phyloP scores from a whole-genome alignment of 2,329 filamentous ascomycete species.

The Monosporascus sp. region DNA sequence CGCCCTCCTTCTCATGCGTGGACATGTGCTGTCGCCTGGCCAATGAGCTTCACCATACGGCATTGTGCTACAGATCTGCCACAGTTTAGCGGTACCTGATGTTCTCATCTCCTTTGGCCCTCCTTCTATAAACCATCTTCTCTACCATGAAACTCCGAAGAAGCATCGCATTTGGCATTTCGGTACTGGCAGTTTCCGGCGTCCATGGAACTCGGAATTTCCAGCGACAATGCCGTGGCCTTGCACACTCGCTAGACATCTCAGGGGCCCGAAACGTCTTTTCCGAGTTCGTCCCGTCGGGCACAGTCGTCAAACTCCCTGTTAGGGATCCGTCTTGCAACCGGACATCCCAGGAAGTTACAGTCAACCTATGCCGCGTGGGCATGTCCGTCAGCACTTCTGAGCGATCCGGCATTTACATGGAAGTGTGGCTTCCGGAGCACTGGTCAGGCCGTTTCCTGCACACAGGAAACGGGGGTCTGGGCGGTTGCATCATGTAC shows the following conservation, averaged over 20 bases:
- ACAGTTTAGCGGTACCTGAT: no score
- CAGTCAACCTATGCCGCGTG: slow-evolving; percentile 22
- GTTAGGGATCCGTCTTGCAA: slow-evolving; percentile 24
- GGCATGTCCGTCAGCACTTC: slow-evolving; percentile 23
- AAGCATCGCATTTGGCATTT: background rate
- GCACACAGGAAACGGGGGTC: slow-evolving; percentile 21
- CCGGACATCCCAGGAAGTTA: slow-evolving; percentile 7
- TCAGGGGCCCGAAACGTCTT: background rate
- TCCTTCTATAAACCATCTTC: no score
- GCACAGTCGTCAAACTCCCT: slow-evolving; percentile 1
- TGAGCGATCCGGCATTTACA: slow-evolving; percentile 33
- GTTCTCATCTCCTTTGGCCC: no score
- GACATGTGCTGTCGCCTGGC: no score
- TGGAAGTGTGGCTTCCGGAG: slow-evolving; percentile 39
- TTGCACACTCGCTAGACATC: slow-evolving; percentile 1
- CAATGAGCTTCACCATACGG: no score
- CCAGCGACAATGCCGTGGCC: background rate
- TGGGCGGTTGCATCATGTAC: slow-evolving; percentile 6
- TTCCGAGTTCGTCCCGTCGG: slow-evolving; percentile 1
- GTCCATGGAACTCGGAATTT: background rate
- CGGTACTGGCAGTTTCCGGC: background rate
- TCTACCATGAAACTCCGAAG: no score
- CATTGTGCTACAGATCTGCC: no score
- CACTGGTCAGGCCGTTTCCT: slow-evolving; percentile 41
- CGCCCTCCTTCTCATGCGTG: no score